Base-by-base conservation (phyloP, 768 basidiomycete species). In the Rhizopogon roseolus region DNA sequence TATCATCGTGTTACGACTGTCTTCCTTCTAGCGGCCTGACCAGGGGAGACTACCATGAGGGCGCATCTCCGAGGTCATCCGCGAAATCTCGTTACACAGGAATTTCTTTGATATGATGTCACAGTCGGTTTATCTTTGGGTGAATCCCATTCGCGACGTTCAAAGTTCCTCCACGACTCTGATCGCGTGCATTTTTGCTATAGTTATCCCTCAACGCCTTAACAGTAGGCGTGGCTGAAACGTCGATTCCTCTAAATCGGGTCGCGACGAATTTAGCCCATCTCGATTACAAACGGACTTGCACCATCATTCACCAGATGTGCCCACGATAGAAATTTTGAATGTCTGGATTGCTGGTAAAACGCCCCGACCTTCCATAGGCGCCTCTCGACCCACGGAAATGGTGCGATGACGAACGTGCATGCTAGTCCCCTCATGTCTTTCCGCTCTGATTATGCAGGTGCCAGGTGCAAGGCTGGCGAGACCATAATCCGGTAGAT, bases 101-200 rank as follows among this genome's bases (percentile, higher is more conserved):
- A 56, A 65, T 1, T 58, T 81, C 22, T 67, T 82, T 19, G 61
- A 79, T 34, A 34, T 13, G 54, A 66, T 25, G 60, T 81, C 45
- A 28, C 56, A 8, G 56, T 82, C 43, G 17, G 17, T 6, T 11
- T 29, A 25, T 29, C 4, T 34, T 22, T 36, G 14, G 40, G 17
- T 4, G 11, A 45, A 25, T 25, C 17, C 36, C 3, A 10, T 29
- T 77, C 6, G 73, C 78, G 1, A 48, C 54, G 11, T 45, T 66
- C 53, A 55, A 57, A 38, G 54, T 57, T 22, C 54, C 55, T 3
- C 54, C 63, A 42, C 28, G 27, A 25, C 10, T 48, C 57, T 9
- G 60, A 68, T 17, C 85, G 82, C 69, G 73, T 81, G 60, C 79
- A 81, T 41, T 84, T 84, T 73, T 64, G 82, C 84, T 64, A 65